phyloP scores from a whole-genome alignment of 2,329 filamentous ascomycete species.

The Chaetomiaceae sp. region DNA sequence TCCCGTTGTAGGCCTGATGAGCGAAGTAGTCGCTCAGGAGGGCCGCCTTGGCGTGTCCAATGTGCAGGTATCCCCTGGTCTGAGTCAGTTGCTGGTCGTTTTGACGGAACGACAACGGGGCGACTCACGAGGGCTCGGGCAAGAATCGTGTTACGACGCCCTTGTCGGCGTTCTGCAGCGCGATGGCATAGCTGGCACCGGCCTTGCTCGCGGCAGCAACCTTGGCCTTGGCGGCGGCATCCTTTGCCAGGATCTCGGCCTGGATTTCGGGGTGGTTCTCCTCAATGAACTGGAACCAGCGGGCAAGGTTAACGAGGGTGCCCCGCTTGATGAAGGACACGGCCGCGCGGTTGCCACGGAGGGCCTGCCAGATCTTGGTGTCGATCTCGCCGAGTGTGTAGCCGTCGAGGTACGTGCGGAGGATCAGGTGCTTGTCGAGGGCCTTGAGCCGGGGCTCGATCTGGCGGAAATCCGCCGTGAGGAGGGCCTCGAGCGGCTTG shows the following conservation, averaged over 20 bases:
- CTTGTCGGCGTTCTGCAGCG: conserved; percentile 76
- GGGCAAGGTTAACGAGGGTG: conserved; percentile 67
- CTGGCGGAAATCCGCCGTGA: conserved; percentile 67
- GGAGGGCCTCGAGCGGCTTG: conserved; percentile 43
- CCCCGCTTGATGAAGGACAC: conserved; percentile 76
- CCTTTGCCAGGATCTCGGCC: conserved; percentile 64
- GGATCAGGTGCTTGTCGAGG: conserved; percentile 81
- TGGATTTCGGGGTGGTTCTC: conserved; percentile 73
- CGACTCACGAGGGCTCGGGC: conserved; percentile 77
- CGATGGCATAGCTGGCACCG: conserved; percentile 85
- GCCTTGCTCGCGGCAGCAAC: conserved; percentile 66
- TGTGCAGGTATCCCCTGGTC: conserved; percentile 75
- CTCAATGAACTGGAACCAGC: conserved; percentile 88
- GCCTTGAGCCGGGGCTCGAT: conserved; percentile 38
- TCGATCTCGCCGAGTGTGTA: conserved; percentile 75
- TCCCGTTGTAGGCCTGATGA: conserved; percentile 87
- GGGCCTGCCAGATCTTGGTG: conserved; percentile 74
- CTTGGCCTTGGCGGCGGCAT: conserved; percentile 65
- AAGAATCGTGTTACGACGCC: conserved; percentile 90
- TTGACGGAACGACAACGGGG: conserved; percentile 13
- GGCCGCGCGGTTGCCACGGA: conserved; percentile 81
- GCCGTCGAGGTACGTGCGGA: conserved; percentile 81
- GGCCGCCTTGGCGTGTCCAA: conserved; percentile 77
- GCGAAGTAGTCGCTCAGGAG: conserved; percentile 91
- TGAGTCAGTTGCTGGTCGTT: conserved; percentile 18